Conservation (phyloP, 176 grass and related monocot species). For the Typha latifolia region DNA sequence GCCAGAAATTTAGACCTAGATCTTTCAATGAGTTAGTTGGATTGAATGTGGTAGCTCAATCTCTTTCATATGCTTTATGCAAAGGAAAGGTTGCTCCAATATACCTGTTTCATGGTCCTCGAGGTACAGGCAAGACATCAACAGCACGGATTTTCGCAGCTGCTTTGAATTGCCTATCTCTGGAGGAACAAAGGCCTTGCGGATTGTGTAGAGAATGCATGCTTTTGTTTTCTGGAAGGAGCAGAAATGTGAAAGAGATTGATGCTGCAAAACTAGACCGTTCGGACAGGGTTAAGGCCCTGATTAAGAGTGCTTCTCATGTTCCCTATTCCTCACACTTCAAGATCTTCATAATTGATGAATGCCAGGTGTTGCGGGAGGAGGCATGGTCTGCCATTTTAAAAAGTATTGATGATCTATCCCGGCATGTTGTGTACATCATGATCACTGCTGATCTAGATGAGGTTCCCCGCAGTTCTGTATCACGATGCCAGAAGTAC, state of each 20-base stretch:
- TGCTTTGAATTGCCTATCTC: conserved; percentile 81
- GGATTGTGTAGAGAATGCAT: conserved; percentile 88
- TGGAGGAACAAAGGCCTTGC: conserved; percentile 83
- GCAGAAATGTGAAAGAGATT: conserved; percentile 79
- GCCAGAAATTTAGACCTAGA: conserved; percentile 86
- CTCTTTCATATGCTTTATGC: conserved; percentile 68
- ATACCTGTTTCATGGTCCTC: conserved; percentile 88
- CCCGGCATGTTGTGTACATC: conserved; percentile 68
- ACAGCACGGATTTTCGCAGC: conserved; percentile 81
- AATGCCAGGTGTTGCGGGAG: conserved; percentile 71
- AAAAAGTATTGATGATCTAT: conserved; percentile 72
- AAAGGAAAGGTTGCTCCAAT: conserved; percentile 93
- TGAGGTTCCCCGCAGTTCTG: conserved; percentile 44
- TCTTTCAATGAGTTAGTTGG: conserved; percentile 89
- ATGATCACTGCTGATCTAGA: conserved; percentile 91
- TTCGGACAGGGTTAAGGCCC: conserved; percentile 60
- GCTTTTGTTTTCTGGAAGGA: conserved; percentile 73
- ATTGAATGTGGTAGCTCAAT: conserved; percentile 70
- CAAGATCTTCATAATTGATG: conserved; percentile 87
- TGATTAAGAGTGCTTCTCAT: conserved; percentile 64
- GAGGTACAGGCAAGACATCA: conserved; percentile 86
- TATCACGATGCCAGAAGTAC: conserved; percentile 84
- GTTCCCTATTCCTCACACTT: conserved; percentile 79
- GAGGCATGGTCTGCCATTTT: conserved; percentile 87
- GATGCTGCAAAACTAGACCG: conserved; percentile 74